These are phyloP conservation scores for Monosporozyma solicola DNA, from an alignment of 805 yeast species.

Conservation along the genomic window DNA sequence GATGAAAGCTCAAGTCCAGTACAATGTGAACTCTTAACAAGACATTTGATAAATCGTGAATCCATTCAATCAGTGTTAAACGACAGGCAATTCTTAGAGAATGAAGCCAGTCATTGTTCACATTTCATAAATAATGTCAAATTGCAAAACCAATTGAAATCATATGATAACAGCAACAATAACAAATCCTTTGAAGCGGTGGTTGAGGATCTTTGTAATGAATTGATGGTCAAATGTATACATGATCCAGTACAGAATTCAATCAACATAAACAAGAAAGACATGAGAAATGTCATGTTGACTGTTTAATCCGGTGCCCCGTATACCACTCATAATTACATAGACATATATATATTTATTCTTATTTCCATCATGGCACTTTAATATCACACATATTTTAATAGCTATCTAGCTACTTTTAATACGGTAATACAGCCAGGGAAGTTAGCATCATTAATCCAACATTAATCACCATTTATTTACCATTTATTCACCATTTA, in stretches of 20 bases:
- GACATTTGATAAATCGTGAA: constrained; percentile 8
- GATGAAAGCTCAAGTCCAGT: neutral
- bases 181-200: constrained; percentile 38
- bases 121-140: neutral
- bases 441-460: too few species aligned
- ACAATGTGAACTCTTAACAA: constrained; percentile 8
- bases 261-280: neutral
- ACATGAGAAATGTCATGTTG: neutral
- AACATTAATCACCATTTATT: too few species aligned
- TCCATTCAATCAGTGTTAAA: constrained; percentile 3
- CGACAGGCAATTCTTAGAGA: constrained; percentile 2
- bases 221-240: constrained; percentile 55
- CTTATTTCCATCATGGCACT: too few species aligned
- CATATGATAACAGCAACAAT: constrained; percentile 67
- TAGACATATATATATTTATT: neutral
- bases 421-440: too few species aligned
- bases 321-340: neutral
- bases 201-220: constrained; percentile 79
- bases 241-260: neutral
- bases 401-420: too few species aligned
- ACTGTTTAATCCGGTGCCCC: neutral
- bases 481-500: too few species aligned
- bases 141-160: neutral
- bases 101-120: neutral
- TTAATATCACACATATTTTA: too few species aligned